These are phyloP conservation scores for Symbiodinium natans DNA, from an alignment of 73 alveolate genomes.

Conservation along the genomic window DNA sequence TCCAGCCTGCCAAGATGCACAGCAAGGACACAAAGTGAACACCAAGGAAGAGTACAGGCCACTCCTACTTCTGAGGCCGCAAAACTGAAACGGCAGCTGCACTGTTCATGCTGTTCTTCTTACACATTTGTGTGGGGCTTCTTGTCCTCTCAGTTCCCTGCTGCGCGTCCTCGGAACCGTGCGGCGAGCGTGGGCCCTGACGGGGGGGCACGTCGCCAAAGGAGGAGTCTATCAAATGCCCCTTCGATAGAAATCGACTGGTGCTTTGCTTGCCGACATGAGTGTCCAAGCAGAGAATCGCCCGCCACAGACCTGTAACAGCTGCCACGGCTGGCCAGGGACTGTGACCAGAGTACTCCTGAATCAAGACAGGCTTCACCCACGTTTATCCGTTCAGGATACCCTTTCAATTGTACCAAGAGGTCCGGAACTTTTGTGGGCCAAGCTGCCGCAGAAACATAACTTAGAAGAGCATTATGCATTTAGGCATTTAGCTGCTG, in stretches of 20 bases:
- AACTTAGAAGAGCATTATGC: no score
- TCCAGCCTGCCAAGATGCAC: no score
- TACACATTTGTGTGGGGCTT: no score
- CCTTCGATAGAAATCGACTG: background rate
- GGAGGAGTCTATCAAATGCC: background rate
- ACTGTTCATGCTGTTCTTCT: background rate
- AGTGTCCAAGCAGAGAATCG: no score
- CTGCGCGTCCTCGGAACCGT: background rate
- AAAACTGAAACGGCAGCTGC: background rate
- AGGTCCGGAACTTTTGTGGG: no score
- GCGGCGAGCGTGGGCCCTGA: slow-evolving; percentile 6
- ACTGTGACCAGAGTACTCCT: background rate
- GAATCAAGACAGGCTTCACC: no score
- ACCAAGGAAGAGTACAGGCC: background rate
- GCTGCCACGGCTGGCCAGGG: background rate
- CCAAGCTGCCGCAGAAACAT: no score
- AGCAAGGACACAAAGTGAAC: background rate
- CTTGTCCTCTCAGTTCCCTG: background rate
- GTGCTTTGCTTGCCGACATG: background rate
- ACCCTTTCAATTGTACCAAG: no score
- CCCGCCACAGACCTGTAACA: background rate
- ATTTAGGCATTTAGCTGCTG: no score
- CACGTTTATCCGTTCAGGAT: no score
- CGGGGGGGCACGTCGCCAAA: background rate
- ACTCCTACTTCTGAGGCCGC: no score